A percentile compares a stretch with the other conserved stretches of the same genome.
These are phyloP conservation scores for Microcyclosporella mali DNA, from an alignment of 2,329 filamentous ascomycete genomes.

Conservation along the genomic window DNA sequence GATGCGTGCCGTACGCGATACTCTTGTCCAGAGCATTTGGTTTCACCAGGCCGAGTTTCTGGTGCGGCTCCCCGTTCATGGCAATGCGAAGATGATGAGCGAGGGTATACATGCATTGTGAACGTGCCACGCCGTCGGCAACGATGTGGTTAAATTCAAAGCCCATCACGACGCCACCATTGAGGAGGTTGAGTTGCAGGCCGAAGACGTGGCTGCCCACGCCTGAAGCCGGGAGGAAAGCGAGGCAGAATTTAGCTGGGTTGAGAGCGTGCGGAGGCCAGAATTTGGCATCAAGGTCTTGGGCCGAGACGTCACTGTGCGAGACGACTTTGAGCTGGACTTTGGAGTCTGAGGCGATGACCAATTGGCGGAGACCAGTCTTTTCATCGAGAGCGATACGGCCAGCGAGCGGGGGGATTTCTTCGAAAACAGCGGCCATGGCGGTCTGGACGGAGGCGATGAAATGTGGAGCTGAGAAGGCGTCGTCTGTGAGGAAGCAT, in stretches of 20 bases:
- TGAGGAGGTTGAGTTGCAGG: conserved; percentile 12
- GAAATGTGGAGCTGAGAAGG: conserved; percentile 3
- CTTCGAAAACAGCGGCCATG: conserved; percentile 2
- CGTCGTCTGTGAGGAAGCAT: conserved; percentile 7
- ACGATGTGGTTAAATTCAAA: conserved; percentile 14
- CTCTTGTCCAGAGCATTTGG: conserved; percentile 10
- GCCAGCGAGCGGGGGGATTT: conserved; percentile 9
- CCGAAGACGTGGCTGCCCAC: conserved; percentile 12
- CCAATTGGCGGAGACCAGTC: conserved; percentile 3
- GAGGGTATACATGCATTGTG: conserved; percentile 3
- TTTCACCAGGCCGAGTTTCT: conserved; percentile 3
- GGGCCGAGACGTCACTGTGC: conserved; percentile 3
- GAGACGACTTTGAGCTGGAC: conserved; percentile 8
- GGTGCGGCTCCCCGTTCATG: conserved; percentile 4
- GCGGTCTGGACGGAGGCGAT: conserved; percentile 9
- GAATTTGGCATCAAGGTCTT: conserved; percentile 7
- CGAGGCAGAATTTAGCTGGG: conserved; percentile 7
- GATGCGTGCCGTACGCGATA: conserved; percentile 4
- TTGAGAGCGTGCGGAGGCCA: conserved; percentile 8
- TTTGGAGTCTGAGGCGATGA: conserved; percentile 8
- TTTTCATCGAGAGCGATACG: conserved; percentile 8
- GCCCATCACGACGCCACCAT: conserved; percentile 8
- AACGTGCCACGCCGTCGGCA: conserved; percentile 8
- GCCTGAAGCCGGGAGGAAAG: conserved; percentile 4
- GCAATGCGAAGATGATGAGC: conserved; percentile 11